phyloP scores from a whole-genome alignment of 306 rosid species.

The Fragaria nilgerrensis region DNA sequence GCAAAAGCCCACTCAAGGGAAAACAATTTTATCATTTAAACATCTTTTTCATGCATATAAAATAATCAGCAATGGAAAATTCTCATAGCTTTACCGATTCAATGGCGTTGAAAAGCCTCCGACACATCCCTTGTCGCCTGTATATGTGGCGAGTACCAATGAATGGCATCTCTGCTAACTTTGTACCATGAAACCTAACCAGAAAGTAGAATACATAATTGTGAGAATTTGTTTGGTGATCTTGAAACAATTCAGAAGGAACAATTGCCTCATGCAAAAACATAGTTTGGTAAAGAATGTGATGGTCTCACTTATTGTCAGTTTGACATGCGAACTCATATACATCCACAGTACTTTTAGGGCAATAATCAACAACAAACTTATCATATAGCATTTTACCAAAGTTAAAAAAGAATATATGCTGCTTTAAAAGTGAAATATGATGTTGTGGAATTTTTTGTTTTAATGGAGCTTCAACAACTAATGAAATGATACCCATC shows the following conservation, averaged over 20 bases:
- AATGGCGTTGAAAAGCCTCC: conserved; percentile 85
- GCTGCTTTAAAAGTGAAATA: not conserved
- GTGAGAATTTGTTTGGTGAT: conserved; percentile 18
- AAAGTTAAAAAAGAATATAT: not conserved
- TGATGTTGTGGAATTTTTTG: not conserved
- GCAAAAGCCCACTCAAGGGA: conserved; percentile 1
- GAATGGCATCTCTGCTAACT: conserved; percentile 94
- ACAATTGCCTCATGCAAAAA: not conserved
- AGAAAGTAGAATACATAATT: conserved; percentile 19
- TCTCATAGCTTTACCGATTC: conserved; percentile 59
- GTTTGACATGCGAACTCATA: not conserved
- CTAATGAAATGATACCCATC: not conserved
- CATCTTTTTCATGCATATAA: conserved; percentile 14
- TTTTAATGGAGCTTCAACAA: not conserved
- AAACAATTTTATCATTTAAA: not conserved
- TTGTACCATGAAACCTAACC: conserved; percentile 93
- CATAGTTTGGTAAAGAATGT: not conserved
- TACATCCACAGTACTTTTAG: not conserved
- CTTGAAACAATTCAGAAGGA: conserved; percentile 7
- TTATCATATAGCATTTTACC: not conserved
- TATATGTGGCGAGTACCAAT: conserved; percentile 95
- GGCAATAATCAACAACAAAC: conserved; percentile 1
- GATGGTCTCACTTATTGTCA: not conserved
- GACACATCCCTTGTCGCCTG: conserved; percentile 99
- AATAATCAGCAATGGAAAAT: conserved; percentile 23